Percentiles rank a stretch among this genome's conserved stretches.
Conservation (phyloP, 2,329 filamentous ascomycete genomes). For the Phaeoacremonium minimum region DNA sequence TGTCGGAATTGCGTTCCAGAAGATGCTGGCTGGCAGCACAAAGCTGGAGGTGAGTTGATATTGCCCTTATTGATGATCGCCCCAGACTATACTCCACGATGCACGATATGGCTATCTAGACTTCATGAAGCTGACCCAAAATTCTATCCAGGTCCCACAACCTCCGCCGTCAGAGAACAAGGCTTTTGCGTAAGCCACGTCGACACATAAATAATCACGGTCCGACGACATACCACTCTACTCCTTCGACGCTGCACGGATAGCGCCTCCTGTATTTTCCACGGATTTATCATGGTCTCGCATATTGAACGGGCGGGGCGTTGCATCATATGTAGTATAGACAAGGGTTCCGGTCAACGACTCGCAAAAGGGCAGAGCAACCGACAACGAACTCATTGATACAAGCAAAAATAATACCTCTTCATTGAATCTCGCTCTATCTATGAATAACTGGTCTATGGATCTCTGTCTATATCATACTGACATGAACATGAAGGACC, state of each 20-base stretch:
- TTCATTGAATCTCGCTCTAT: slow-evolving; percentile 2
- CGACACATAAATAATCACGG: not conserved
- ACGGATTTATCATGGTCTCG: slow-evolving; percentile 7
- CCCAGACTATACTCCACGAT: no score
- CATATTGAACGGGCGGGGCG: slow-evolving; percentile 8
- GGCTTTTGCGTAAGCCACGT: slow-evolving; percentile 5
- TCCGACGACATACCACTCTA: slow-evolving; percentile 5
- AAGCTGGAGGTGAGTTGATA: slow-evolving; percentile 63
- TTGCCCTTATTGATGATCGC: no score
- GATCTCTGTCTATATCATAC: not conserved
- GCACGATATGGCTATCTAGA: no score
- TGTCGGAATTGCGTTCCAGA: slow-evolving; percentile 91
- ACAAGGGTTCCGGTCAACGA: slow-evolving; percentile 4
- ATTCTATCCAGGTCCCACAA: slow-evolving; percentile 7
- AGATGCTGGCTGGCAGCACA: slow-evolving; percentile 88
- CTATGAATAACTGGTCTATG: not conserved
- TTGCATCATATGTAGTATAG: slow-evolving; percentile 10
- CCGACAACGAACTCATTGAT: slow-evolving; percentile 1
- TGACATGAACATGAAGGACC: slow-evolving; percentile 1
- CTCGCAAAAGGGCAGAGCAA: not conserved
- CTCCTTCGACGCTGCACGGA: slow-evolving; percentile 4
- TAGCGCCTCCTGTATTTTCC: slow-evolving; percentile 5
- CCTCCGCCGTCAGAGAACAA: slow-evolving; percentile 5
- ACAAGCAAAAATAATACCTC: slow-evolving; percentile 10
- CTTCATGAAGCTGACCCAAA: no score